Base-by-base conservation (phyloP, 2,329 filamentous ascomycete genomes). In the Westerdykella sp. region DNA sequence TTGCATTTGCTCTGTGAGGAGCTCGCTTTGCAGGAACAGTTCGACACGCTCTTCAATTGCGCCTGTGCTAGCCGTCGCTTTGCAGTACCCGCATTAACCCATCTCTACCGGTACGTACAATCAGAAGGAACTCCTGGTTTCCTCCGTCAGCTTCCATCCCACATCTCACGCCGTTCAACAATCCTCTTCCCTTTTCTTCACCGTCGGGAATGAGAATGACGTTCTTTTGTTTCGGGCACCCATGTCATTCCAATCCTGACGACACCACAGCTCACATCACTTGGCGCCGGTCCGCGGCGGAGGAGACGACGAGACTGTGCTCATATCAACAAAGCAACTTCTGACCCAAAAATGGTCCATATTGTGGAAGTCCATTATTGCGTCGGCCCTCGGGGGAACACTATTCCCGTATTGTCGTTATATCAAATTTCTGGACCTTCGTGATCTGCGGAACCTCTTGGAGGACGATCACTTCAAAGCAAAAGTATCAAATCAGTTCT, bases 331-430 rank as follows among this genome's bases (percentile, higher is more conserved):
- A 40, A 70, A 73, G 49, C 67, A 75, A 28, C 53, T 71, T 22
- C 66, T 69, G n/a, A 69, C 75, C 15, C 71, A 72, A 42, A 77
- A 77, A 63, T 83, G 79, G 76, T 77, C 79, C 2, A 72, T 77
- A 6, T 63, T 85, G 39, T 88, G 84, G 84, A 76, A 77, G 40
- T 81, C 81, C 2, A 78, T 87, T 50, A 77, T 85, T 44, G 68
- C 80, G 6, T 87, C 84, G 7, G 80, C 80, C 44, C 65, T 83
- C 35, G 77, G 74, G 18, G 66, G 70, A 49, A 85, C 84, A 0
- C 67, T 79, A 14, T 83, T 80, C 48, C 83, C 83, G 0, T 89
- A 89, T 59, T 84, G 79, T 54, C 72, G 78, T 31, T 86, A 84
- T 63, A 77, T 87, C 43, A 78, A 76, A 43, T 71, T 73, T 21